Evolutionary conservation across 495 filamentous ascomycete genomes (phyloP).

Genomic region (Aspergillus haitiensis): DNA sequence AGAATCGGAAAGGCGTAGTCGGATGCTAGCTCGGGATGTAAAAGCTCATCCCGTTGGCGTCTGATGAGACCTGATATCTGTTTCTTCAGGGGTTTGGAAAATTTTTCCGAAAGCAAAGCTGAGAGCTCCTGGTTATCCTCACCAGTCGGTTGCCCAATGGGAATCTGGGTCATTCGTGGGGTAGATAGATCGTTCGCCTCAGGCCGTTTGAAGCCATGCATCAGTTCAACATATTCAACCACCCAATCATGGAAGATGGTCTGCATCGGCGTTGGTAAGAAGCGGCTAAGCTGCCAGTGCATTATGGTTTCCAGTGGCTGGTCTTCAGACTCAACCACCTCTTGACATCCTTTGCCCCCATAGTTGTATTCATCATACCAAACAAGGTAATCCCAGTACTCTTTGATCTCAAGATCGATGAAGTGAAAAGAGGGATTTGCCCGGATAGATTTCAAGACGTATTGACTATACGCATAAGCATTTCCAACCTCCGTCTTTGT

Average conservation of each 20-base stretch:
- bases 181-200: conserved; percentile 52
- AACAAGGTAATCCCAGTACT: conserved; percentile 99
- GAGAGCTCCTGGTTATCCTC: conserved; percentile 59
- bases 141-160: conserved; percentile 48
- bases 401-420: conserved; percentile 94
- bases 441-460: conserved; percentile 94
- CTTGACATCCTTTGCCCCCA: conserved; percentile 84
- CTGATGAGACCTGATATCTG: conserved; percentile 76
- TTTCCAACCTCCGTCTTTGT: conserved; percentile 97
- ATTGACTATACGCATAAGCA: conserved; percentile 94
- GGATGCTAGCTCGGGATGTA: conserved; percentile 83
- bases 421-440: conserved; percentile 95
- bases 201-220: conserved; percentile 81
- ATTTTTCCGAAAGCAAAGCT: conserved; percentile 66
- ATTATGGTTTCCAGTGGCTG: conserved; percentile 91
- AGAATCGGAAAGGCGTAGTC: conserved; percentile 86
- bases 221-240: conserved; percentile 90
- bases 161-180: conserved; percentile 76
- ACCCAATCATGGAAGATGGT: conserved; percentile 88
- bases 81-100: conserved; percentile 87
- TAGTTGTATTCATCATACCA: conserved; percentile 99
- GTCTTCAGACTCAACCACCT: conserved; percentile 79
- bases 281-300: conserved; percentile 95
- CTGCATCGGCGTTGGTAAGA: conserved; percentile 79
- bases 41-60: conserved; percentile 80